Conservation (phyloP, 2,329 filamentous ascomycete species). For the Aspergillus versicolor region DNA sequence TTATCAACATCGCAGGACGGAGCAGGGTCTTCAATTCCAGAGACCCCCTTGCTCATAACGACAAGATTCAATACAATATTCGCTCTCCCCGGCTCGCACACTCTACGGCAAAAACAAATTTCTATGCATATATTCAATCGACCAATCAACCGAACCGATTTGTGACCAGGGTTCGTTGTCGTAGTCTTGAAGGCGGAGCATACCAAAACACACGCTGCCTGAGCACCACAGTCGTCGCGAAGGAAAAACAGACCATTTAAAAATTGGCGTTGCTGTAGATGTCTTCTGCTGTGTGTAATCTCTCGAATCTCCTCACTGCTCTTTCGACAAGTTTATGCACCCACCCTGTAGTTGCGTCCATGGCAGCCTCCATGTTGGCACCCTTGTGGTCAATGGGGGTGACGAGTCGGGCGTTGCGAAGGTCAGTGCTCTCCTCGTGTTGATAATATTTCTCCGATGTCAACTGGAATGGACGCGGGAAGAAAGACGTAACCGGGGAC, state of each 20-base stretch:
- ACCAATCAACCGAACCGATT: not conserved
- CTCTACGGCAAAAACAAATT: not conserved
- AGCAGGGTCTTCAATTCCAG: not conserved
- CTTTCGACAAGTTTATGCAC: slow-evolving; percentile 3
- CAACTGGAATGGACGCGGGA: not conserved
- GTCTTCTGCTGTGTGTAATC: not conserved
- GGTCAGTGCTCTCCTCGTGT: not conserved
- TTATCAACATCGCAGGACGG: not conserved
- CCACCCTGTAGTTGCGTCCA: not conserved
- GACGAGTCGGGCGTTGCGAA: not conserved
- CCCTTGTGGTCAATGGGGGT: not conserved
- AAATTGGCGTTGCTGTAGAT: not conserved
- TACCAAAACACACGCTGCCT: not conserved
- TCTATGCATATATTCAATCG: not conserved
- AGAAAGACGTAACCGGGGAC: not conserved
- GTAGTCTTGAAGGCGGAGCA: not conserved
- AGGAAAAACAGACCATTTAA: not conserved
- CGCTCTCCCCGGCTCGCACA: not conserved
- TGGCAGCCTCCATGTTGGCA: not conserved
- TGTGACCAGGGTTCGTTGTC: not conserved
- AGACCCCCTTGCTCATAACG: not conserved
- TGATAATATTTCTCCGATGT: not conserved
- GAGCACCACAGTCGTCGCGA: not conserved
- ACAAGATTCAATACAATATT: not conserved
- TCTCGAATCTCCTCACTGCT: not conserved